Evolutionary conservation across 768 basidiomycete genomes (phyloP).

Genomic region (Trametes coccinea): DNA sequence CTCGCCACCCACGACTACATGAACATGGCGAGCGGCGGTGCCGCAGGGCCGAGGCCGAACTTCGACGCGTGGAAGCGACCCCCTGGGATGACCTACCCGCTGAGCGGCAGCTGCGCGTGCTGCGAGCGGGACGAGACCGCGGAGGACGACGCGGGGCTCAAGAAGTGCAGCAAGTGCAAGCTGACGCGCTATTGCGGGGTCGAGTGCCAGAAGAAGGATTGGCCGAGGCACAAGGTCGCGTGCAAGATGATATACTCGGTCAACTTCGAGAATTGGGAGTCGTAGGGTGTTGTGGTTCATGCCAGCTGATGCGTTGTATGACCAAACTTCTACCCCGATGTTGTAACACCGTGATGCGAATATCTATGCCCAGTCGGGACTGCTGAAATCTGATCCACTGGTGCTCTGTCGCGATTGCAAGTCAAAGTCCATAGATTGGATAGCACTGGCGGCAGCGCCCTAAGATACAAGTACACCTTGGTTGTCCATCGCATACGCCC

Average conservation of each 20-base stretch:
- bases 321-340: too few relatives aligned
- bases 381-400: too few relatives aligned
- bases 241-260: constrained; percentile 8
- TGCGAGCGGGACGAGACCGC: constrained; percentile 14
- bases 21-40: neutral
- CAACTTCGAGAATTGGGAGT: constrained; percentile 19
- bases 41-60: neutral
- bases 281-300: too few relatives aligned
- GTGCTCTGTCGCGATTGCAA: too few relatives aligned
- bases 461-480: neutral
- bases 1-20: neutral
- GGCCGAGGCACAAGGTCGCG: constrained; percentile 11
- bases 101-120: constrained; percentile 14
- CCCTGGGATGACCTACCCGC: neutral
- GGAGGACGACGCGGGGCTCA: neutral
- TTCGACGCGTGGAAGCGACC: neutral
- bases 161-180: constrained; percentile 14
- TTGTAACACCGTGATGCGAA: too few relatives aligned
- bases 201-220: constrained; percentile 14
- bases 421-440: neutral
- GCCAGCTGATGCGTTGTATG: too few relatives aligned
- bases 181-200: constrained; percentile 12
- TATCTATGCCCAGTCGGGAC: too few relatives aligned
- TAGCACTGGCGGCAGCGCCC: neutral
- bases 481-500: neutral